Conservation (phyloP, 2,329 filamentous ascomycete genomes). For the Aspergillus fijiensis region DNA sequence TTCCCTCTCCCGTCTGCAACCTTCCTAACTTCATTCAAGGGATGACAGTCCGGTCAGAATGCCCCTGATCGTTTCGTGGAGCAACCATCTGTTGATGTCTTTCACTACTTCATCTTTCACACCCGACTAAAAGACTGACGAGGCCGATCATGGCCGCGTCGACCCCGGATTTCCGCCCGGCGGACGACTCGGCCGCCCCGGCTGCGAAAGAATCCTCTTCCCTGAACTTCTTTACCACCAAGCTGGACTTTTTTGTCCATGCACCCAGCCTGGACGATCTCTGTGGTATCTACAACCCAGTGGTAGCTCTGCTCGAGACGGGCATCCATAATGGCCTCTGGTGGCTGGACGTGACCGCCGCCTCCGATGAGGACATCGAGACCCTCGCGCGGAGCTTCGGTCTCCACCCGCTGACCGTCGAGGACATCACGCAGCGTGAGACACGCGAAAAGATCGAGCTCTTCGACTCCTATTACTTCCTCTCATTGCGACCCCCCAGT, state of each 20-base stretch:
- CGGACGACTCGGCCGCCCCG: background rate
- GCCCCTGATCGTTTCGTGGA: background rate
- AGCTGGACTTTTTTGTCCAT: slow-evolving; percentile 92
- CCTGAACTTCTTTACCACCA: slow-evolving; percentile 50
- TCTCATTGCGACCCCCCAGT: slow-evolving; percentile 86
- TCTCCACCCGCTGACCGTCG: slow-evolving; percentile 89
- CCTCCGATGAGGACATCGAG: slow-evolving; percentile 82
- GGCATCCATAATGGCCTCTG: slow-evolving; percentile 72
- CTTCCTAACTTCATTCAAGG: background rate
- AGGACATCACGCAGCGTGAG: slow-evolving; percentile 91
- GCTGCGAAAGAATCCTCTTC: background rate
- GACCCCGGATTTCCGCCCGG: background rate
- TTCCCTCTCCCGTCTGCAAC: background rate
- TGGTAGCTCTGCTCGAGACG: slow-evolving; percentile 57
- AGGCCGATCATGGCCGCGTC: background rate
- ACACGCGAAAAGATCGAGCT: slow-evolving; percentile 95
- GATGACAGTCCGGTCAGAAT: background rate
- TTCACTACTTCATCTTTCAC: background rate
- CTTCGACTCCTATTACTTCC: slow-evolving; percentile 95
- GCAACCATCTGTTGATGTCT: background rate
- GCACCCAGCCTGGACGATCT: slow-evolving; percentile 79
- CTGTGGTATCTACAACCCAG: slow-evolving; percentile 77
- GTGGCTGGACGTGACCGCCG: slow-evolving; percentile 92
- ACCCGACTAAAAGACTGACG: background rate
- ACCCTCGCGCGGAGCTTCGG: slow-evolving; percentile 87